A percentile compares a stretch with the other conserved stretches of the same genome.
phyloP scores from a whole-genome alignment of 1,284 basidiomycete genomes.

The Cutaneotrichosporon mucoides region DNA sequence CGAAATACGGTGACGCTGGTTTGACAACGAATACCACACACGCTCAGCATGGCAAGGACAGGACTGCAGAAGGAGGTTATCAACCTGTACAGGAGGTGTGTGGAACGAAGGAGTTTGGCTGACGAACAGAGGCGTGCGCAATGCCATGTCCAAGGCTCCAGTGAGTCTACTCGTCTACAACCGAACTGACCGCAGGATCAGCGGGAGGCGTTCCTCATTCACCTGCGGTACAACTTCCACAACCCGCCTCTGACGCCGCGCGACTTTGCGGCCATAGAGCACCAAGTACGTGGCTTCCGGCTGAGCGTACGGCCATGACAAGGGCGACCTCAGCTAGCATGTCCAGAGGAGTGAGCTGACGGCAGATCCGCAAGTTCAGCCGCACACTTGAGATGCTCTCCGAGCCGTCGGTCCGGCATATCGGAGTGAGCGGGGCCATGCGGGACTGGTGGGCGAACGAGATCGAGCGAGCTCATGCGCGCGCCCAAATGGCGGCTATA shows the following conservation, averaged over 20 bases:
- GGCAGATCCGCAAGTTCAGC: constrained; percentile 43
- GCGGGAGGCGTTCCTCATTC: constrained; percentile 37
- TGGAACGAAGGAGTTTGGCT: too few species aligned
- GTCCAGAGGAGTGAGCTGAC: constrained; percentile 1
- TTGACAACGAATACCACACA: background rate
- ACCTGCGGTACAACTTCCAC: constrained; percentile 47
- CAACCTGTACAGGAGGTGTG: constrained; percentile 36
- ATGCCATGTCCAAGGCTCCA: constrained; percentile 35
- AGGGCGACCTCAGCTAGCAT: too few species aligned
- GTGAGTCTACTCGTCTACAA: background rate
- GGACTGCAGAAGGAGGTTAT: constrained; percentile 49
- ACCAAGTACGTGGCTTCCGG: constrained; percentile 35
- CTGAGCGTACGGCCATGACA: background rate
- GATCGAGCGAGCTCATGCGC: constrained; percentile 20
- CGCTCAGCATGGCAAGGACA: constrained; percentile 33
- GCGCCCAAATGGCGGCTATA: constrained; percentile 1
- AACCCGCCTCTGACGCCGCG: constrained; percentile 40
- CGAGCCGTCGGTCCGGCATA: constrained; percentile 35
- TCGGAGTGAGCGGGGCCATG: constrained; percentile 43
- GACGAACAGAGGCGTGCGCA: constrained; percentile 32
- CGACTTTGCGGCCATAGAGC: constrained; percentile 49
- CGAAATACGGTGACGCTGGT: too few species aligned
- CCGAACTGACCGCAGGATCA: constrained; percentile 10
- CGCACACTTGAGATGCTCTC: constrained; percentile 47
- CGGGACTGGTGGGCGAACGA: constrained; percentile 45